Evolutionary conservation across 805 yeast species (phyloP), one percentile per base, ranked within the genome.

Genomic region (Starmerella gropengiesseri): DNA sequence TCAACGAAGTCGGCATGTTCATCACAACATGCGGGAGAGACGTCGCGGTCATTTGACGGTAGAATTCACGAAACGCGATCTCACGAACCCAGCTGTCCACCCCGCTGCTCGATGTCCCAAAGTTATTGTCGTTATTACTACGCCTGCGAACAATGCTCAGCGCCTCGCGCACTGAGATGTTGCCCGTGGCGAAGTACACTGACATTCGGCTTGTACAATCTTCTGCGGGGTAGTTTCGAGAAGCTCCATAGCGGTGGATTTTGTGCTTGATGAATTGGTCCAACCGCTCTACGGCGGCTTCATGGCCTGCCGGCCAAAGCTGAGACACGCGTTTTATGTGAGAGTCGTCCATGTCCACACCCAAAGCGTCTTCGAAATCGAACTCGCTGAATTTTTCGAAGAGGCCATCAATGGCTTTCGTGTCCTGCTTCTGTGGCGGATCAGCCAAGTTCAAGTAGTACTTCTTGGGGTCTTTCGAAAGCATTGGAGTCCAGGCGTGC

Each of bases 51-150:
- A 49, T 49, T 48, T 74, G 75, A 36, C 67, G 63, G 53, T 73
- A 74, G 45, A 73, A 74, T 51, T 74, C 79, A 51, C 78, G 64
- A 73, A 77, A 75, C 1, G 78, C 74, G 8, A 75, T 61, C 52
- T 75, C 77, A 28, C 77, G 64, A 22, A 73, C 61, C 60, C 70
- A 74, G 33, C 66, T 67, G 18, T 64, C 61, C 14, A 61, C 51
- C 4, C 72, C 68, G 5, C 53, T 48, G 27, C 17, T 38, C 22
- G 38, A 31, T 3, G 48, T 41, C 32, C 63, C 61, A 40, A 47
- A 43, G 14, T 39, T 50, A 38, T 49, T 57, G 27, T 54, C 49
- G 22, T 26, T 55, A 46, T 51, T 60, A 43, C 42, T 56, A 11
- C 31, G n/a, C 19, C 35, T 29, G 31, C 59, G 58, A n/a, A 59